These are phyloP conservation scores for Paraphoma sp. DNA, from an alignment of 2,329 filamentous ascomycete genomes.

Conservation along the genomic window DNA sequence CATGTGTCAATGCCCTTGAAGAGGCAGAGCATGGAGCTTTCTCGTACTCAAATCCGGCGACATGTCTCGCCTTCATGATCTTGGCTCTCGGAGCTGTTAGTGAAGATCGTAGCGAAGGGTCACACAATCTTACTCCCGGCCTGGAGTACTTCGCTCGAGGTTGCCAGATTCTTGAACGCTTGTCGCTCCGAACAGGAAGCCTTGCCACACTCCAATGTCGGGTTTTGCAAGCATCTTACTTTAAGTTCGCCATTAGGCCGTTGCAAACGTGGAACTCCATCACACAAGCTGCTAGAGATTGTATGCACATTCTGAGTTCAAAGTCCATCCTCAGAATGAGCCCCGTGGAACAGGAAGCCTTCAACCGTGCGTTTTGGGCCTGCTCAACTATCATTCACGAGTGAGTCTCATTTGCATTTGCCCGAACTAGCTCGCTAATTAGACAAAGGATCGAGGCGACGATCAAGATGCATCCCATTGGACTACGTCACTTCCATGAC, in stretches of 20 bases:
- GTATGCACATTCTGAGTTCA: slow-evolving; percentile 34
- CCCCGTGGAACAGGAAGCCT: slow-evolving; percentile 24
- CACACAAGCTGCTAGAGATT: slow-evolving; percentile 29
- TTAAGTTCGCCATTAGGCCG: slow-evolving; percentile 32
- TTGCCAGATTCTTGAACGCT: slow-evolving; percentile 25
- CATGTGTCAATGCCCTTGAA: slow-evolving; percentile 26
- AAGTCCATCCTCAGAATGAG: slow-evolving; percentile 22
- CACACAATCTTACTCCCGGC: slow-evolving; percentile 23
- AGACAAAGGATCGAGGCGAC: slow-evolving; percentile 27
- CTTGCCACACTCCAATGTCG: slow-evolving; percentile 31
- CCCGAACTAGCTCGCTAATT: neutral
- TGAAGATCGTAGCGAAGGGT: slow-evolving; percentile 21
- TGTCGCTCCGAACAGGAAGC: slow-evolving; percentile 28
- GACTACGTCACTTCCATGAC: slow-evolving; percentile 35
- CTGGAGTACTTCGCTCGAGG: slow-evolving; percentile 33
- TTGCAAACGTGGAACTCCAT: slow-evolving; percentile 35
- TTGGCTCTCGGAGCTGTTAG: slow-evolving; percentile 31
- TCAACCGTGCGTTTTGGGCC: slow-evolving; percentile 37
- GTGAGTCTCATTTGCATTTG: neutral
- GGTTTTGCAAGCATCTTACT: slow-evolving; percentile 34
- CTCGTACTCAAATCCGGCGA: slow-evolving; percentile 13
- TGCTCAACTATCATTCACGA: slow-evolving; percentile 33
- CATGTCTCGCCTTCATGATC: slow-evolving; percentile 30
- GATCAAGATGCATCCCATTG: slow-evolving; percentile 39
- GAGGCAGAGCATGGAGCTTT: slow-evolving; percentile 17